Conservation (phyloP, 2,329 filamentous ascomycete species). For the Ophiostoma ips region DNA sequence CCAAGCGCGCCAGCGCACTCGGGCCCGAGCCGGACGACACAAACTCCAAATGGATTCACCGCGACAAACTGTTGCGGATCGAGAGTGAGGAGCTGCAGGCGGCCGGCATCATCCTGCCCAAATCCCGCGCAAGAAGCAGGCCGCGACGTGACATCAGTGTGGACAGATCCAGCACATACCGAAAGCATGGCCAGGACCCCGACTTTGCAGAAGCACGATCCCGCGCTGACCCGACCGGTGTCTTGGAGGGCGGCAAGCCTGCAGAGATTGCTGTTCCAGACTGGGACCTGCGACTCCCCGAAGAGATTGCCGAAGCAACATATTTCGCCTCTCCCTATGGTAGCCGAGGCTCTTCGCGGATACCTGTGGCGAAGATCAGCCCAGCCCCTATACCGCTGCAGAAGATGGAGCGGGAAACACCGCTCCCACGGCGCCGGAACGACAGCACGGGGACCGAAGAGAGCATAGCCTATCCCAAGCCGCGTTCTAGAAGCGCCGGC, state of each 20-base stretch:
- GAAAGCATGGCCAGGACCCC: slow-evolving; percentile 21
- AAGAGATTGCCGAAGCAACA: slow-evolving; percentile 57
- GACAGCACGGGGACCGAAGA: slow-evolving; percentile 40
- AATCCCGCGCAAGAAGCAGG: slow-evolving; percentile 33
- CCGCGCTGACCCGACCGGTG: slow-evolving; percentile 33
- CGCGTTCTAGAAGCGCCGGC: slow-evolving; percentile 58
- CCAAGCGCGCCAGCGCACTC: slow-evolving; percentile 18
- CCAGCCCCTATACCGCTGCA: slow-evolving; percentile 60
- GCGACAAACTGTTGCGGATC: slow-evolving; percentile 70
- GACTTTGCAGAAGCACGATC: slow-evolving; percentile 20
- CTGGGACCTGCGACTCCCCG: slow-evolving; percentile 64
- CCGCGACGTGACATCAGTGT: slow-evolving; percentile 14
- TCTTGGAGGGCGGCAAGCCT: slow-evolving; percentile 22
- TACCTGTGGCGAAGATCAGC: slow-evolving; percentile 72
- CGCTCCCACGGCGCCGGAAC: slow-evolving; percentile 46
- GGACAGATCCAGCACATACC: slow-evolving; percentile 21
- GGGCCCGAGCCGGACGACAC: slow-evolving; percentile 30
- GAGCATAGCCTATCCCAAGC: slow-evolving; percentile 43
- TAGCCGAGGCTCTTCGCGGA: slow-evolving; percentile 58
- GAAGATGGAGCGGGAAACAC: slow-evolving; percentile 60
- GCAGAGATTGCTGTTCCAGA: slow-evolving; percentile 29
- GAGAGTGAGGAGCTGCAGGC: slow-evolving; percentile 70
- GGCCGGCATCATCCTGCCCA: slow-evolving; percentile 52
- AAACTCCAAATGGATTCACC: slow-evolving; percentile 69
- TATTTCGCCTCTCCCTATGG: slow-evolving; percentile 38